These are phyloP conservation scores for Acanthamoeba lenticulata DNA, from an alignment of 208 protist species.

Conservation along the genomic window DNA sequence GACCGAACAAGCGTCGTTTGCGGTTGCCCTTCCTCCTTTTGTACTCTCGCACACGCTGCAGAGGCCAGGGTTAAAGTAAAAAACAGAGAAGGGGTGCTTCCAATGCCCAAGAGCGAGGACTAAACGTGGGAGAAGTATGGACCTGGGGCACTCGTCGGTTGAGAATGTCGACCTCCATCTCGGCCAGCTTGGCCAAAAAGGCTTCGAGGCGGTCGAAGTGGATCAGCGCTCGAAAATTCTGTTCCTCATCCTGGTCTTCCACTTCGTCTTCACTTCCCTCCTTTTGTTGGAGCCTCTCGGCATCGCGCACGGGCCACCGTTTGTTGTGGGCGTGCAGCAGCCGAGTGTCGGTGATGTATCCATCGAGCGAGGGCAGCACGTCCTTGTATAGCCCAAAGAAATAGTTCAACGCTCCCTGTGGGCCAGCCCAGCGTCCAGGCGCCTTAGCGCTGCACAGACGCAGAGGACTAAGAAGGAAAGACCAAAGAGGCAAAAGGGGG, in stretches of 20 bases:
- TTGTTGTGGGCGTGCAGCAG: neutral
- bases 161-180: neutral
- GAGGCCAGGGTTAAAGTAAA: no score
- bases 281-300: neutral
- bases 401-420: neutral
- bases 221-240: neutral
- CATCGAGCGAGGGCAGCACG: neutral
- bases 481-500: conserved; percentile 93
- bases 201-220: conserved; percentile 9
- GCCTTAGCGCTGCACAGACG: neutral
- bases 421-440: neutral
- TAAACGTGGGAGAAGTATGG: no score
- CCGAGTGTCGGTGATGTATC: conserved; percentile 1
- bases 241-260: neutral
- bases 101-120: neutral
- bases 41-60: neutral
- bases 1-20: neutral
- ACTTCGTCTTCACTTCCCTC: neutral
- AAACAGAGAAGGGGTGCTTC: neutral
- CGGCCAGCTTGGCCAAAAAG: conserved; percentile 7
- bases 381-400: conserved; percentile 39
- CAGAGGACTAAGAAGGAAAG: neutral
- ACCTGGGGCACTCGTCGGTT: neutral
- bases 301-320: neutral
- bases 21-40: neutral